Evolutionary conservation across 106 monocot species (phyloP).

Genomic region (Chionographis japonica): DNA sequence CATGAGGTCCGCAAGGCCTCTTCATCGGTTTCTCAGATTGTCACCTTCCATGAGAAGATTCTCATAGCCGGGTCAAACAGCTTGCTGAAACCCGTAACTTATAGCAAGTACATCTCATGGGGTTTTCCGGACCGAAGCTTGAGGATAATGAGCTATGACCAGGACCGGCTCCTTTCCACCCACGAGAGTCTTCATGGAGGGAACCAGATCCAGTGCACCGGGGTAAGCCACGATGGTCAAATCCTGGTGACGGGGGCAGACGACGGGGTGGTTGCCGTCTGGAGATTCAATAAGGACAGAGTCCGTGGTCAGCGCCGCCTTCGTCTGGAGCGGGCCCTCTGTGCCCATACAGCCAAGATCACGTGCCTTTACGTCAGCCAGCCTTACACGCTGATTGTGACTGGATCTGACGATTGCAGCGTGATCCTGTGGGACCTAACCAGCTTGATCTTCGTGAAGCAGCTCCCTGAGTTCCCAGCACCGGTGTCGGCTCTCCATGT

Average conservation of each 20-base stretch:
- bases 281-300: slow-evolving; percentile 60
- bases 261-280: slow-evolving; percentile 79
- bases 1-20: slow-evolving; percentile 54
- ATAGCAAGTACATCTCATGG: slow-evolving; percentile 86
- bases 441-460: slow-evolving; percentile 73
- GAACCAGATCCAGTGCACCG: slow-evolving; percentile 82
- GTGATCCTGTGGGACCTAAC: slow-evolving; percentile 92
- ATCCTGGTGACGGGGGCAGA: slow-evolving; percentile 84
- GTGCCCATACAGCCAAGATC: slow-evolving; percentile 81
- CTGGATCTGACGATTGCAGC: slow-evolving; percentile 83
- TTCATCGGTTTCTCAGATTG: slow-evolving; percentile 66
- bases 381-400: slow-evolving; percentile 70
- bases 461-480: slow-evolving; percentile 74
- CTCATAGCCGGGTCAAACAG: slow-evolving; percentile 55
- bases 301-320: slow-evolving; percentile 30
- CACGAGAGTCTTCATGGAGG: slow-evolving; percentile 92
- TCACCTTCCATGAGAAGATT: slow-evolving; percentile 71
- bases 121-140: slow-evolving; percentile 93
- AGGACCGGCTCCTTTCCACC: slow-evolving; percentile 73
- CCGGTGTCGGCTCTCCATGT: slow-evolving; percentile 77
- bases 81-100: slow-evolving; percentile 69
- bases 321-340: slow-evolving; percentile 50
- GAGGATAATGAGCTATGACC: slow-evolving; percentile 84
- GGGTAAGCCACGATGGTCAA: slow-evolving; percentile 87
- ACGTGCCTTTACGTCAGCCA: slow-evolving; percentile 86